A percentile compares a stretch with the other conserved stretches of the same genome.
Evolutionary conservation across 1,139 yeast species (phyloP).

Genomic region (Candida tetrigidarum): DNA sequence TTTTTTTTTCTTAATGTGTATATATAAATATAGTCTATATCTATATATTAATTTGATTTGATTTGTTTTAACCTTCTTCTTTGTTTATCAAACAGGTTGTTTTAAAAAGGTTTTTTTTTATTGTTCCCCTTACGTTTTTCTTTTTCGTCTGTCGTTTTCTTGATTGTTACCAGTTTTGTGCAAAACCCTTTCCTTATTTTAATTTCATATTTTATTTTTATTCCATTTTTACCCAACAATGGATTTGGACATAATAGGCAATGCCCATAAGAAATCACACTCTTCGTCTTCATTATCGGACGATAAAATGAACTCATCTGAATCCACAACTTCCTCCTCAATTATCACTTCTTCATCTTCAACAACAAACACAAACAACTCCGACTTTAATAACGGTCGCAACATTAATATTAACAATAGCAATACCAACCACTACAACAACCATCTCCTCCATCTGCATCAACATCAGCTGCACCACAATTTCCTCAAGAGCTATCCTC

Average conservation of each 20-base stretch:
- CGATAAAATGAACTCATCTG: conserved; percentile 5
- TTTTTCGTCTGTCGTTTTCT: not conserved
- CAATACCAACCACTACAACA: not conserved
- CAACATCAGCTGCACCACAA: conserved; percentile 3
- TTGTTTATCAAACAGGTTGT: not conserved
- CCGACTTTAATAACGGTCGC: not conserved
- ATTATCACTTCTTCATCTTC: conserved; percentile 1
- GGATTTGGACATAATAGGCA: not conserved
- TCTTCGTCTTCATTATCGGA: conserved; percentile 1
- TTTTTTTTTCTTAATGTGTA: not conserved
- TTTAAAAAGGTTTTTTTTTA: no score
- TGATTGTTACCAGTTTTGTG: no score
- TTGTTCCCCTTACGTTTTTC: no score
- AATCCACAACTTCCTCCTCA: conserved; percentile 1
- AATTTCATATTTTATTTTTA: not conserved
- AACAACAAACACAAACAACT: conserved; percentile 1
- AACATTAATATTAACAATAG: not conserved
- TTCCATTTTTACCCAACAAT: not conserved
- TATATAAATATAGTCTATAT: no score
- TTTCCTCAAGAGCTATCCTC: conserved; percentile 4
- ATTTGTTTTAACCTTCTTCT: not conserved
- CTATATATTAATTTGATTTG: no score
- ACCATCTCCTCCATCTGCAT: not conserved
- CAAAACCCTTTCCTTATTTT: not conserved
- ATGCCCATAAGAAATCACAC: not conserved